phyloP scores from a whole-genome alignment of 2,329 filamentous ascomycete genomes.

The Massarina eburnea region DNA sequence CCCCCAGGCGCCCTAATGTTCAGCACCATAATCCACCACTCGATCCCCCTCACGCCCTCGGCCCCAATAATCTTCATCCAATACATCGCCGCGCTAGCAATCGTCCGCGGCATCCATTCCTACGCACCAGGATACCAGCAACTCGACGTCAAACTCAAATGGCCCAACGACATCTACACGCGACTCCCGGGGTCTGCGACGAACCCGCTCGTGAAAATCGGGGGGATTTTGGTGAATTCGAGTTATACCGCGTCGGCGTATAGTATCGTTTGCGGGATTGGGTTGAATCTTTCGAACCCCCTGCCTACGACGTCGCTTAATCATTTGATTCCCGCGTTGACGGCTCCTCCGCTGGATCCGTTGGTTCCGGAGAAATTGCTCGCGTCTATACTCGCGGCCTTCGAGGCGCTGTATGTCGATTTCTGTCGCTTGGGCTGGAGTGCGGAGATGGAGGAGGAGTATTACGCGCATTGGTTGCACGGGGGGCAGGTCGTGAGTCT shows the following conservation, averaged over 20 bases:
- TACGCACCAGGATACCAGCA: slow-evolving; percentile 77
- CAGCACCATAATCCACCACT: slow-evolving; percentile 84
- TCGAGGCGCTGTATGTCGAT: slow-evolving; percentile 74
- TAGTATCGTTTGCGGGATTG: slow-evolving; percentile 78
- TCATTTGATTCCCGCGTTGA: slow-evolving; percentile 54
- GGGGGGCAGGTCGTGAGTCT: slow-evolving; percentile 66
- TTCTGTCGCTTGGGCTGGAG: slow-evolving; percentile 80
- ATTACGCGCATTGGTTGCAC: slow-evolving; percentile 74
- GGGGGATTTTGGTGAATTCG: slow-evolving; percentile 89
- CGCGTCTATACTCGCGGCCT: slow-evolving; percentile 73
- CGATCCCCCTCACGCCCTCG: slow-evolving; percentile 67
- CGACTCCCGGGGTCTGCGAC: slow-evolving; percentile 52
- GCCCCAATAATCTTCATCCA: slow-evolving; percentile 91
- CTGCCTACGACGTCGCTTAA: slow-evolving; percentile 86
- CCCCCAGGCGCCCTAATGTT: slow-evolving; percentile 85
- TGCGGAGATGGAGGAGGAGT: slow-evolving; percentile 68
- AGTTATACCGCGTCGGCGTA: slow-evolving; percentile 76
- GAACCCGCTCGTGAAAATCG: slow-evolving; percentile 77
- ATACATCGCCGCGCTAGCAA: slow-evolving; percentile 86
- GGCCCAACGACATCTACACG: slow-evolving; percentile 86
- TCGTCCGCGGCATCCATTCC: slow-evolving; percentile 76
- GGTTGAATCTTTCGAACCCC: slow-evolving; percentile 81
- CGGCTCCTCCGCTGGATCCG: slow-evolving; percentile 50
- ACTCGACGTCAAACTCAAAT: slow-evolving; percentile 85
- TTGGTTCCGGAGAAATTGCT: slow-evolving; percentile 79